phyloP scores from a whole-genome alignment of 1,139 yeast species.

The Diutina rugosa region DNA sequence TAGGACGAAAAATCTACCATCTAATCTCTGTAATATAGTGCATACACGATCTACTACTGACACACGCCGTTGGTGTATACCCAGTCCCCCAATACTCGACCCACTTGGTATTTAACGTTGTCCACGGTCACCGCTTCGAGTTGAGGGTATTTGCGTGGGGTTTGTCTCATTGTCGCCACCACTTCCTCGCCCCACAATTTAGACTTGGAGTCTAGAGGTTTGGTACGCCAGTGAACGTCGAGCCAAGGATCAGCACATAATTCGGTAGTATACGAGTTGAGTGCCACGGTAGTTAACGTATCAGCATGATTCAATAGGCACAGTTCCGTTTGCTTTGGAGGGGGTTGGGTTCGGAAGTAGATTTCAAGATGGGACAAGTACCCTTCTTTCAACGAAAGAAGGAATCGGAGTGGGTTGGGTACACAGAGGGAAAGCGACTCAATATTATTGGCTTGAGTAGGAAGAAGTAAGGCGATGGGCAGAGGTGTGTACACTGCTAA shows the following conservation, averaged over 20 bases:
- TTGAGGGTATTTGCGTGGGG: background rate
- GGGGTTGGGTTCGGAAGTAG: background rate
- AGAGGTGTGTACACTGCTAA: background rate
- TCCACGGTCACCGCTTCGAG: background rate
- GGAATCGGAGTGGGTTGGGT: background rate
- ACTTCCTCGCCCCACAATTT: background rate
- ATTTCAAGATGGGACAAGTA: background rate
- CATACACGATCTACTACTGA: background rate
- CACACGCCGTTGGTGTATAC: background rate
- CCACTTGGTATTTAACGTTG: background rate
- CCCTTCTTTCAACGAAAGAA: background rate
- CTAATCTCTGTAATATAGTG: background rate
- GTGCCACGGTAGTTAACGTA: background rate
- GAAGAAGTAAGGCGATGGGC: background rate
- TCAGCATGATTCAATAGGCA: background rate
- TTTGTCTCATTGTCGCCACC: background rate
- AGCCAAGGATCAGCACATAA: background rate
- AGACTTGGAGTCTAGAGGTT: no score
- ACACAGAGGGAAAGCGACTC: background rate
- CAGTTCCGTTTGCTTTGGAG: background rate
- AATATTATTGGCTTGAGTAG: background rate
- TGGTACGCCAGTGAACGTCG: background rate
- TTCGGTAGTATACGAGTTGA: background rate
- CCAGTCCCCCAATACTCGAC: constrained; percentile 1
- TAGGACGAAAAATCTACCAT: background rate